These are phyloP conservation scores for Mucor mucedo DNA, from an alignment of 371 early-diverging fungal genomes.

Conservation along the genomic window DNA sequence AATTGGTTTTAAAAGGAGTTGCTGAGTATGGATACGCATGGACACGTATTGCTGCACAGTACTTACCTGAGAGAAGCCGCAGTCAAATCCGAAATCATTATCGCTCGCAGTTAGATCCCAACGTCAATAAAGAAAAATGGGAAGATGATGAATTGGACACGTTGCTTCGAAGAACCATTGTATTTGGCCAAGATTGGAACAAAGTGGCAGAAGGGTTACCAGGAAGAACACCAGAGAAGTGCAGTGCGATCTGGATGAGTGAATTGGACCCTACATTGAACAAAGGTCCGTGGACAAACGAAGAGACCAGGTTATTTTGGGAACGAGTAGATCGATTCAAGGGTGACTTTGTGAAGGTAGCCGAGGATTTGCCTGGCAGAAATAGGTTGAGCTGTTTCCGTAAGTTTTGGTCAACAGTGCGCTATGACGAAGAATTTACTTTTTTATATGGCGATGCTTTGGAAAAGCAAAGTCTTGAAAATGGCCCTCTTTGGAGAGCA, in stretches of 20 bases:
- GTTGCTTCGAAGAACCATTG: slow-evolving; percentile 40
- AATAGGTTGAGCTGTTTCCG: slow-evolving; percentile 19
- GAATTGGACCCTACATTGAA: slow-evolving; percentile 35
- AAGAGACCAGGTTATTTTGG: slow-evolving; percentile 45
- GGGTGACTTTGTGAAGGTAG: slow-evolving; percentile 28
- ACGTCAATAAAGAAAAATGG: slow-evolving; percentile 26
- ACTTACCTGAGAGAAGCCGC: slow-evolving; percentile 32
- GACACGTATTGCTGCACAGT: slow-evolving; percentile 26
- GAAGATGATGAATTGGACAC: slow-evolving; percentile 39
- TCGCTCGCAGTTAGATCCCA: slow-evolving; percentile 13
- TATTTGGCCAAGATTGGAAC: slow-evolving; percentile 46
- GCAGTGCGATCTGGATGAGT: slow-evolving; percentile 29
- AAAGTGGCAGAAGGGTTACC: slow-evolving; percentile 49
- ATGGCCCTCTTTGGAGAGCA: slow-evolving; percentile 24
- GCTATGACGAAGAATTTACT: slow-evolving; percentile 15
- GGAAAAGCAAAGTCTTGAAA: slow-evolving; percentile 19
- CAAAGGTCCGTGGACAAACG: slow-evolving; percentile 24
- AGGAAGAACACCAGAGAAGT: slow-evolving; percentile 33
- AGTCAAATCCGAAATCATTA: slow-evolving; percentile 28
- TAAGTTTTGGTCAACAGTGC: slow-evolving; percentile 30
- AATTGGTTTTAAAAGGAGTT: slow-evolving; percentile 27
- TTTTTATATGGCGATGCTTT: slow-evolving; percentile 23
- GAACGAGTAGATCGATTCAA: slow-evolving; percentile 14
- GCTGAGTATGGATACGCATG: slow-evolving; percentile 31
- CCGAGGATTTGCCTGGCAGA: slow-evolving; percentile 32